Percentiles rank a stretch among this genome's conserved stretches.
Conservation (phyloP, 2,329 filamentous ascomycete species). For the Fusarium circinatum region DNA sequence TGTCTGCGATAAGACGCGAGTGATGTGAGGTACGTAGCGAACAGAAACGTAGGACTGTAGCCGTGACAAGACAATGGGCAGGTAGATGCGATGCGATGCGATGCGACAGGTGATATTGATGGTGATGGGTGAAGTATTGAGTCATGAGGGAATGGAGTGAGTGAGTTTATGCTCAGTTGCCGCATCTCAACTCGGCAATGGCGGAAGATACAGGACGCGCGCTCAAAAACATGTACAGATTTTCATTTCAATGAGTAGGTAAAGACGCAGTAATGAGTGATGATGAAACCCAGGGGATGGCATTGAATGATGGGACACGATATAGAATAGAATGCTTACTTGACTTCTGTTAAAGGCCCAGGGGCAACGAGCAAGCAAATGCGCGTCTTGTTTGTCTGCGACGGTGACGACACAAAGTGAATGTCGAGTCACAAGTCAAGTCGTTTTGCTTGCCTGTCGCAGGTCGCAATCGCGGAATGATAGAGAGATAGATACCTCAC, state of each 20-base stretch:
- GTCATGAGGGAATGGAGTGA: slow-evolving; percentile 1
- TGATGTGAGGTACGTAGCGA: slow-evolving; percentile 13
- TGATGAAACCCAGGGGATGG: neutral
- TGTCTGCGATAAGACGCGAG: slow-evolving; percentile 14
- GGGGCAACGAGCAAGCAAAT: slow-evolving; percentile 29
- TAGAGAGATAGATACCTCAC: neutral
- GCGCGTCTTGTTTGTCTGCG: slow-evolving; percentile 27
- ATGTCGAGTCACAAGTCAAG: slow-evolving; percentile 9
- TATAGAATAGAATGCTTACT: slow-evolving; percentile 29
- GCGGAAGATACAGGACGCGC: slow-evolving; percentile 32
- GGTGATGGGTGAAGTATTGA: neutral
- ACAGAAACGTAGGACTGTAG: neutral
- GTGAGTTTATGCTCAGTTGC: slow-evolving; percentile 15
- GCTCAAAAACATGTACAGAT: slow-evolving; percentile 17
- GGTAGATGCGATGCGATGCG: neutral
- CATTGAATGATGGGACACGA: neutral
- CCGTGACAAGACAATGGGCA: neutral
- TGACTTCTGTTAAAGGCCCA: neutral
- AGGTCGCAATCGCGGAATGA: slow-evolving; percentile 19
- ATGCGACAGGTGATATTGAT: neutral
- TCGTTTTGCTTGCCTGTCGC: slow-evolving; percentile 10
- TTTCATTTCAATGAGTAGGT: neutral
- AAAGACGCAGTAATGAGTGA: neutral
- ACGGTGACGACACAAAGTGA: slow-evolving; percentile 36
- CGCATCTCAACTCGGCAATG: slow-evolving; percentile 26